Conservation (phyloP, 192 early-diverging fungal species). For the Rhizoclosmatium sp. region DNA sequence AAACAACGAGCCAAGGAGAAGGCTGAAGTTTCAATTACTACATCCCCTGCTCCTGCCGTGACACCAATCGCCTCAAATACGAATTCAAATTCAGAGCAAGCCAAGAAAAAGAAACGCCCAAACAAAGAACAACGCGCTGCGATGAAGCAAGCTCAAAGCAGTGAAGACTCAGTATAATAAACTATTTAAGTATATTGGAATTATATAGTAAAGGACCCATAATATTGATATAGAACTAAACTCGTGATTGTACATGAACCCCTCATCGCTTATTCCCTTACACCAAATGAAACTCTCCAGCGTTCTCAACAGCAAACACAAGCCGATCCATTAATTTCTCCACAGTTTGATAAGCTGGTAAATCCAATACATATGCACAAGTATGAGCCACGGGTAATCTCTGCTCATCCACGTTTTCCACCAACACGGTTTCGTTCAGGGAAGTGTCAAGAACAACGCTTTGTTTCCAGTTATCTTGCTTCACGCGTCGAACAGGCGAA, state of each 20-base stretch:
- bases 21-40: background rate
- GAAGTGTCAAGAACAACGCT: slow-evolving; percentile 15
- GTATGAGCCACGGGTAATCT: slow-evolving; percentile 34
- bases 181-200: background rate
- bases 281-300: slow-evolving; percentile 37
- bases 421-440: slow-evolving; percentile 17
- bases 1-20: background rate
- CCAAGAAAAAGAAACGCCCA: background rate
- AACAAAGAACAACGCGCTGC: background rate
- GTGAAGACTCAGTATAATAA: background rate
- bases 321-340: slow-evolving; percentile 29
- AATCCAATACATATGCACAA: slow-evolving; percentile 33
- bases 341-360: slow-evolving; percentile 33
- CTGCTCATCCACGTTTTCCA: slow-evolving; percentile 15
- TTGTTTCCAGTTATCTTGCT: slow-evolving; percentile 8
- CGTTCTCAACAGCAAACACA: slow-evolving; percentile 37
- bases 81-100: no score
- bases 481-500: background rate
- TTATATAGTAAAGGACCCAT: background rate
- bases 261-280: slow-evolving; percentile 5
- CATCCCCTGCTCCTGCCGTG: background rate
- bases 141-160: background rate
- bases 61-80: background rate
- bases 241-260: background rate
- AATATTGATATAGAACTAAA: background rate